Percentiles rank a stretch among this genome's conserved stretches.
Conservation (phyloP, 495 filamentous ascomycete genomes). For the Aspergillus olivimuriae region DNA sequence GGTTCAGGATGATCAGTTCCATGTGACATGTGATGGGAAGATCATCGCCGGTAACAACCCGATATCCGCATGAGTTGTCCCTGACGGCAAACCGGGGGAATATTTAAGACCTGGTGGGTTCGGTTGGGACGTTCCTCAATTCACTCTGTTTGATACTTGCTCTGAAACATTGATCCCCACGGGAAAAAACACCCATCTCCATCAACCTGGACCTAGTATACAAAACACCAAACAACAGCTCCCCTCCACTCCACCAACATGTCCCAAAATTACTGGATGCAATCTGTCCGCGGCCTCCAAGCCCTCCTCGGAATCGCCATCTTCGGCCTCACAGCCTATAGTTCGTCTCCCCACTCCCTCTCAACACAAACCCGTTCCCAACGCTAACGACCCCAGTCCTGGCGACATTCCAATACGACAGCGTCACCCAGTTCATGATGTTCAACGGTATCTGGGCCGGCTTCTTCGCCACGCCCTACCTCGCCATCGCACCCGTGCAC, state of each 20-base stretch:
- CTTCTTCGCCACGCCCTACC: slow-evolving; percentile 56
- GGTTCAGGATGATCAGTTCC: too few relatives aligned
- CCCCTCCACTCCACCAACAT: neutral
- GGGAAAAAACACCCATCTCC: too few relatives aligned
- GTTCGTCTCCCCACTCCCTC: slow-evolving; percentile 40
- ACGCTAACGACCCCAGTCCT: slow-evolving; percentile 22
- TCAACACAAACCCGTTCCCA: neutral
- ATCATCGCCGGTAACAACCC: neutral
- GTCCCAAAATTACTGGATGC: slow-evolving; percentile 33
- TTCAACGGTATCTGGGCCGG: slow-evolving; percentile 69
- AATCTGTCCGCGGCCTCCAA: slow-evolving; percentile 58
- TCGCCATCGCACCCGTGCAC: slow-evolving; percentile 56
- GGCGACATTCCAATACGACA: slow-evolving; percentile 14
- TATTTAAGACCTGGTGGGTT: too few relatives aligned
- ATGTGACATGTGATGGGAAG: neutral
- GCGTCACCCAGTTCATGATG: slow-evolving; percentile 62
- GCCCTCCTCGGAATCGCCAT: slow-evolving; percentile 61
- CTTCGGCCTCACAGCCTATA: slow-evolving; percentile 64
- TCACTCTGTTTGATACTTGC: too few relatives aligned
- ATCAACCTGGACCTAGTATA: too few relatives aligned
- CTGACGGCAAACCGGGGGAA: neutral
- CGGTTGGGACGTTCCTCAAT: too few relatives aligned
- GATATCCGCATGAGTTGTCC: neutral
- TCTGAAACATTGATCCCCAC: too few relatives aligned
- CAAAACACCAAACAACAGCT: neutral